Percentiles rank a stretch among this genome's conserved stretches.
Conservation (phyloP, 73 alveolate genomes). For the Paramecium octaurelia region DNA sequence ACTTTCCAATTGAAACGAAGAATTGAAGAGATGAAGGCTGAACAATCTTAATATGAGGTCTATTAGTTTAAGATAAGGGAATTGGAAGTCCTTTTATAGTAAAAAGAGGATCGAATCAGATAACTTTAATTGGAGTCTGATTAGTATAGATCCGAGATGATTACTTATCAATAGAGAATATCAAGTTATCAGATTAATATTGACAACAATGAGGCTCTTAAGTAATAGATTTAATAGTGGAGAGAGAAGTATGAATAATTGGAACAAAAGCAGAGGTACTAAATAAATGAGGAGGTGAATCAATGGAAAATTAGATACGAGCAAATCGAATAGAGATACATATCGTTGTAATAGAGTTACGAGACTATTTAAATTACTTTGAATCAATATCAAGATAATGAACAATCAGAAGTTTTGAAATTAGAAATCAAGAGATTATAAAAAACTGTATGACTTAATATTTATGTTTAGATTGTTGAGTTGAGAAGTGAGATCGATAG, state of each 20-base stretch:
- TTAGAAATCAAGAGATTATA: conserved; percentile 34
- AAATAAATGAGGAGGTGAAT: neutral
- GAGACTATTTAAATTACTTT: conserved; percentile 29
- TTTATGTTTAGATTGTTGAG: neutral
- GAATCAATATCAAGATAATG: neutral
- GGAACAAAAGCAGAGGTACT: neutral
- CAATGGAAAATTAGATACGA: conserved; percentile 4
- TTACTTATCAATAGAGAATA: neutral
- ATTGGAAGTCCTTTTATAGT: neutral
- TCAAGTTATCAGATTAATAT: neutral
- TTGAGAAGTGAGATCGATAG: conserved; percentile 42
- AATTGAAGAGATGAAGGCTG: neutral
- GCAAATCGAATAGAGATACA: neutral
- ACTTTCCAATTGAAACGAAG: neutral
- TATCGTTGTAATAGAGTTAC: conserved; percentile 7
- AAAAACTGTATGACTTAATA: neutral
- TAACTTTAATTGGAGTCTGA: neutral
- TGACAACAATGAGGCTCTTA: neutral
- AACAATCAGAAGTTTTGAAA: neutral
- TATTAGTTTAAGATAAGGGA: neutral
- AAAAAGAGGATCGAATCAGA: conserved; percentile 4
- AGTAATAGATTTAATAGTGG: neutral
- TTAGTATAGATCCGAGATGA: neutral
- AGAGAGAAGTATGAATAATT: neutral
- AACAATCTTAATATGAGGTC: neutral